Percentiles rank a stretch among this genome's conserved stretches.
These are phyloP conservation scores for Trichosporon coremiiforme DNA, from an alignment of 1,284 basidiomycete genomes.

Conservation along the genomic window DNA sequence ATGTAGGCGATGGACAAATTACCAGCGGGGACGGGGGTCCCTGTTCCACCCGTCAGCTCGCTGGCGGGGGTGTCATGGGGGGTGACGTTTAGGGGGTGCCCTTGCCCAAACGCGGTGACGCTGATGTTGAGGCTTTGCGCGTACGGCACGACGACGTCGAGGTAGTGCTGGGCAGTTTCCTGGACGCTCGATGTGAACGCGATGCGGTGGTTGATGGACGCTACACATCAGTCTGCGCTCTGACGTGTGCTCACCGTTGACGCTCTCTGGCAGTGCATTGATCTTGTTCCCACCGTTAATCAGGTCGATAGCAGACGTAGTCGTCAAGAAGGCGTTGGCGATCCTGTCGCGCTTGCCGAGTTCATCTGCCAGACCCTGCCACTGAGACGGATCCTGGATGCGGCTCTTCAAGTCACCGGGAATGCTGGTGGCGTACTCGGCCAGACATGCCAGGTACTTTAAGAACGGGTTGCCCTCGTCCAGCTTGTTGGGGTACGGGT, in stretches of 20 bases:
- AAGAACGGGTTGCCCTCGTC: constrained; percentile 53
- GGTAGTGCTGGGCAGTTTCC: constrained; percentile 52
- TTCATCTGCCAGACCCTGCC: constrained; percentile 53
- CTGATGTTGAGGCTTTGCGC: constrained; percentile 53
- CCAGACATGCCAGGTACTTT: constrained; percentile 57
- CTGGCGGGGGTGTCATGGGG: background rate
- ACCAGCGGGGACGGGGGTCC: background rate
- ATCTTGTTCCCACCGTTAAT: constrained; percentile 55
- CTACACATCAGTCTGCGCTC: constrained; percentile 30
- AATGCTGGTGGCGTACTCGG: constrained; percentile 56
- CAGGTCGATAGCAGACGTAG: constrained; percentile 51
- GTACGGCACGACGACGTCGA: constrained; percentile 49
- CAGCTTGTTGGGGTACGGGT: constrained; percentile 49
- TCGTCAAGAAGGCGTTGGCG: constrained; percentile 49
- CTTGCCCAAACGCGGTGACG: constrained; percentile 40
- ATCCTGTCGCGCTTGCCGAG: constrained; percentile 39
- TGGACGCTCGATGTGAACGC: constrained; percentile 56
- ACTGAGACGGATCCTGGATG: constrained; percentile 49
- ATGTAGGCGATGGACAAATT: constrained; percentile 23
- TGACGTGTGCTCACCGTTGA: background rate
- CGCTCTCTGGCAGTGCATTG: constrained; percentile 53
- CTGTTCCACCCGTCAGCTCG: background rate
- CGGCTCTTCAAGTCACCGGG: constrained; percentile 41
- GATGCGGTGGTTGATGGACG: constrained; percentile 58
- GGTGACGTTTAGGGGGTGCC: background rate